phyloP scores from a whole-genome alignment of 2,329 filamentous ascomycete species.

The Trichoderma lentiforme region DNA sequence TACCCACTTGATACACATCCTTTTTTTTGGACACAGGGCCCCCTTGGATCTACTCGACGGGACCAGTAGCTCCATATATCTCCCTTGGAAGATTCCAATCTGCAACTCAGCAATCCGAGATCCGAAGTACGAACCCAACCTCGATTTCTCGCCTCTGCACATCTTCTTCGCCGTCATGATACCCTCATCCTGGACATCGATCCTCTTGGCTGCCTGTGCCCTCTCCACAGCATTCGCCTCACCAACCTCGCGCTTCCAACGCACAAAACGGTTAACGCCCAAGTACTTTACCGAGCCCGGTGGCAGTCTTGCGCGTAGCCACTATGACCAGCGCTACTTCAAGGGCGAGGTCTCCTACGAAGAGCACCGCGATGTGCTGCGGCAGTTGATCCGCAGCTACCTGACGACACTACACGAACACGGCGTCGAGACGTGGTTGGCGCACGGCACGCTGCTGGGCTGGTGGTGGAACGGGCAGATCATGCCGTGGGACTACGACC shows the following conservation, averaged over 20 bases:
- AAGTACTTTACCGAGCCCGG: slow-evolving; percentile 70
- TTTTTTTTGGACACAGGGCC: not conserved
- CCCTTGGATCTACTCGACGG: not conserved
- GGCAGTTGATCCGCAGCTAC: slow-evolving; percentile 71
- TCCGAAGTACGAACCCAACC: not conserved
- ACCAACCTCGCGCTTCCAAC: not conserved
- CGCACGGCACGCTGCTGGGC: slow-evolving; percentile 77
- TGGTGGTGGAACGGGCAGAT: slow-evolving; percentile 86
- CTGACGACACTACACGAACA: slow-evolving; percentile 62
- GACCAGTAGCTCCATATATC: not conserved
- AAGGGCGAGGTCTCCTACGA: slow-evolving; percentile 59
- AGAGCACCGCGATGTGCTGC: slow-evolving; percentile 62
- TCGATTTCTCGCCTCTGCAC: not conserved
- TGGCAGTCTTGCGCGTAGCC: slow-evolving; percentile 55
- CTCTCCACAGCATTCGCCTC: not conserved
- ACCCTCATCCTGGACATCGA: slow-evolving; percentile 12
- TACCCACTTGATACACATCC: not conserved
- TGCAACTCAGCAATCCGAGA: not conserved
- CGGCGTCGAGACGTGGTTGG: slow-evolving; percentile 78
- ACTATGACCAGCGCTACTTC: slow-evolving; percentile 75
- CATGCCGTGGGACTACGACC: slow-evolving; percentile 81
- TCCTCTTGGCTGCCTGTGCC: not conserved
- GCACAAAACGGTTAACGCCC: slow-evolving; percentile 10
- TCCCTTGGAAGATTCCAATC: not conserved
- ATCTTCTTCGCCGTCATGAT: not conserved